Base-by-base conservation (phyloP, 345 rosid genomes). In the Murraya paniculata region DNA sequence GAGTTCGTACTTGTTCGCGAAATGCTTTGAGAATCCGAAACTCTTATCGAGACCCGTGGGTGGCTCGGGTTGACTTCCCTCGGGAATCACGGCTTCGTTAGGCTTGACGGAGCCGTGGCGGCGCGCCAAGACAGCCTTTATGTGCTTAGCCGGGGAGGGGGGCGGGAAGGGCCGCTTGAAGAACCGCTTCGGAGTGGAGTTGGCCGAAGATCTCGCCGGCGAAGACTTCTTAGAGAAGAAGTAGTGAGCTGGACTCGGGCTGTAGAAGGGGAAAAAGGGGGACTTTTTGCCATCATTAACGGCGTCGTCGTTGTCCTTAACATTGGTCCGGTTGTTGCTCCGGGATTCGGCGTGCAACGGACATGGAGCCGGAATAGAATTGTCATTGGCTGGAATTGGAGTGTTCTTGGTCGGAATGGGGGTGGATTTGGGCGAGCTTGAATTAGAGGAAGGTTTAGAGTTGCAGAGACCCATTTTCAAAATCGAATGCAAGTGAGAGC, bases 91-190 rank as follows among this genome's bases (percentile, higher is more conserved):
- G n/a, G 94, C 71, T 22, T 87, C 88, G 68, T 88, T 86, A 7
- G 89, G 88, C 90, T 90, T 89, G 80, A 77, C 90, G 7, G 90
- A 89, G 48, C 92, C 90, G 36, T 91, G 90, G 22, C 98, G 81
- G 39, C 92, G 86, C 0, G 92, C 96, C 31, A 96, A 84, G 48
- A 94, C 88, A 2, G 99, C 90, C 77, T 88, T 82, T 56, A 96
- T 91, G 82, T 96, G 97, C 85, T 91, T 96, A 4, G 99, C 97
- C n/a, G 98, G 99, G 3, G 98, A 94, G 0, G 97, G 99, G 45
- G 99, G 98, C 3, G 97, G 97, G 75, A 95, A 92, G 5, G 97
- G 94, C 50, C 90, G 78, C 79, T 82, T 90, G 83, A 96, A 96
- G 79, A 92, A 82, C 77, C 97, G 72, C 60, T 76, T 88, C 2